Evolutionary conservation across 768 basidiomycete genomes (phyloP).

Genomic region (Chlorophyllum brunneum): DNA sequence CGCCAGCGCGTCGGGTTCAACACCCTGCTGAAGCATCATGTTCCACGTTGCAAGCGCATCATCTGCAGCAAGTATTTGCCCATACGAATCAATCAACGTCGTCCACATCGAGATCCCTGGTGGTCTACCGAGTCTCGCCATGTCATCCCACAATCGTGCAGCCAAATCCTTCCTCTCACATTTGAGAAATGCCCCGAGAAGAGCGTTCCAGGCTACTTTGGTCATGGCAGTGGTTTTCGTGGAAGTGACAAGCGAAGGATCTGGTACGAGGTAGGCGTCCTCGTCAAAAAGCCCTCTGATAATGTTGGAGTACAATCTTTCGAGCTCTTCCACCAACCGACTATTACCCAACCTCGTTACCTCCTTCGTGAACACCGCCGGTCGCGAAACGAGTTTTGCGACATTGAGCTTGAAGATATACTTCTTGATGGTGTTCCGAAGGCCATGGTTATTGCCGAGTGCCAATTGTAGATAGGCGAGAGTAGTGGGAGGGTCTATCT

Average conservation of each 20-base stretch:
- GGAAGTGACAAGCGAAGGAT: conserved; percentile 31
- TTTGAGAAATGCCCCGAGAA: conserved; percentile 62
- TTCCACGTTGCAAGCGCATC: conserved; percentile 62
- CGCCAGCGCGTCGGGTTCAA: conserved; percentile 56
- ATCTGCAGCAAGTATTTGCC: conserved; percentile 41
- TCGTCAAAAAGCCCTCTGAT: conserved; percentile 46
- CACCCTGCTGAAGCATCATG: conserved; percentile 51
- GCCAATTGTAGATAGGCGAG: neutral
- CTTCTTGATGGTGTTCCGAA: conserved; percentile 37
- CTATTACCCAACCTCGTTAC: conserved; percentile 41
- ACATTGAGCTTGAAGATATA: conserved; percentile 47
- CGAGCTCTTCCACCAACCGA: conserved; percentile 28
- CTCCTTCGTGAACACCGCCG: conserved; percentile 45
- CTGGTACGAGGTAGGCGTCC: conserved; percentile 51
- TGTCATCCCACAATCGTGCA: conserved; percentile 65
- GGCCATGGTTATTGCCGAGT: conserved; percentile 28
- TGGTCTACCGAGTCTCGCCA: conserved; percentile 40
- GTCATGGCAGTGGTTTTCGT: conserved; percentile 47
- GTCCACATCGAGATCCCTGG: conserved; percentile 69
- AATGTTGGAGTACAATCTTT: conserved; percentile 47
- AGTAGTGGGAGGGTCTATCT: conserved; percentile 19
- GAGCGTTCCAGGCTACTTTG: conserved; percentile 57
- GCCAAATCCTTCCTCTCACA: conserved; percentile 54
- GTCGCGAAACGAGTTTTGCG: conserved; percentile 49
- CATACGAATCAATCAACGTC: conserved; percentile 63